Percentiles rank a stretch among this genome's conserved stretches.
Evolutionary conservation across 2,329 filamentous ascomycete species (phyloP).

Genomic region (Calonectria pteridis): DNA sequence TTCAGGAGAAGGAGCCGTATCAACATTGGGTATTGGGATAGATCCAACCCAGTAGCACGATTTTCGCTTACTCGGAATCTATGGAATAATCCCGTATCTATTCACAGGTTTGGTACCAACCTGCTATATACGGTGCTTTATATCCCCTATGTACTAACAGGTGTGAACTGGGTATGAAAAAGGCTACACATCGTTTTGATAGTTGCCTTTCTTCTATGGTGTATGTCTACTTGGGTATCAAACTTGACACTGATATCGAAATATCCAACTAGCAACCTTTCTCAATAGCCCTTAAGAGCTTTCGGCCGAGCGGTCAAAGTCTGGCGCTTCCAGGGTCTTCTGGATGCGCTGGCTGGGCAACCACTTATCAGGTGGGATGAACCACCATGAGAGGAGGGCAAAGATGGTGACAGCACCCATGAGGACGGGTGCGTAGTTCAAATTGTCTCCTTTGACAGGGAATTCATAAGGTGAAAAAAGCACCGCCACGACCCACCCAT

Average conservation of each 20-base stretch:
- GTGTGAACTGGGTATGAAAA: not conserved
- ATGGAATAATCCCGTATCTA: not conserved
- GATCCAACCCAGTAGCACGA: not conserved
- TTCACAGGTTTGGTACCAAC: not conserved
- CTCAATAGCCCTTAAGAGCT: not conserved
- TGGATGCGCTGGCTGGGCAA: constrained; percentile 58
- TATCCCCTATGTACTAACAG: not conserved
- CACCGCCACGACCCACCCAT: constrained; percentile 62
- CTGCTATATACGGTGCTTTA: not conserved
- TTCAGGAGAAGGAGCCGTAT: not conserved
- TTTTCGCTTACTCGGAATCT: not conserved
- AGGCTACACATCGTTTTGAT: too few species aligned
- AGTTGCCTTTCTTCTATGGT: not conserved
- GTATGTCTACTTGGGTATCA: not conserved
- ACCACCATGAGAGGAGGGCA: constrained; percentile 60
- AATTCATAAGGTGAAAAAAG: constrained; percentile 61
- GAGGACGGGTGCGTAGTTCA: constrained; percentile 65
- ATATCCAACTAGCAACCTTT: not conserved
- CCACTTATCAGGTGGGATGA: constrained; percentile 61
- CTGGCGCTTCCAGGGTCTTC: constrained; percentile 46
- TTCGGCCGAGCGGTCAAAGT: not conserved
- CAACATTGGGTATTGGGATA: not conserved
- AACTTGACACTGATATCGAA: not conserved
- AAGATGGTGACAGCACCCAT: constrained; percentile 63
- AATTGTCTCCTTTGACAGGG: constrained; percentile 55